These are phyloP conservation scores for Talaromyces sp. DNA, from an alignment of 2,329 filamentous ascomycete species.

Conservation along the genomic window DNA sequence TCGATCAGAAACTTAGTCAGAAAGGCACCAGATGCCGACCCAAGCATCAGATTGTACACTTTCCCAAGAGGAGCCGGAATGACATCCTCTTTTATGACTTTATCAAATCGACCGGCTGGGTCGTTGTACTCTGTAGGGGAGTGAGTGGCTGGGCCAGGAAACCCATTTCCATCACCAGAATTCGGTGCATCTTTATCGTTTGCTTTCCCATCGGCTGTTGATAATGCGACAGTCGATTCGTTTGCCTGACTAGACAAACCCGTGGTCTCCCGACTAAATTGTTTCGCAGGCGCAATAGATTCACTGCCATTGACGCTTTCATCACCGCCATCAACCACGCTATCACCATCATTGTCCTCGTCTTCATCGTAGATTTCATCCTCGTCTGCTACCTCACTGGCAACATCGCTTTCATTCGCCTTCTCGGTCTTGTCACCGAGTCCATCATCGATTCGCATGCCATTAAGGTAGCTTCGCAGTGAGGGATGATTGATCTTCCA, in stretches of 20 bases:
- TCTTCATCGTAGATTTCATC: conserved; percentile 57
- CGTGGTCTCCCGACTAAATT: conserved; percentile 68
- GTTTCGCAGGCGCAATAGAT: conserved; percentile 45
- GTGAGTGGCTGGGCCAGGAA: conserved; percentile 79
- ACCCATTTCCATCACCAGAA: conserved; percentile 54
- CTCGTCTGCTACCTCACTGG: conserved; percentile 71
- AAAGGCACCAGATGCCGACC: conserved; percentile 71
- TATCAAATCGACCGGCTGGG: conserved; percentile 73
- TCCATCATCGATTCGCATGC: conserved; percentile 74
- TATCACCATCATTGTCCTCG: conserved; percentile 56
- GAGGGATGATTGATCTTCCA: conserved; percentile 97
- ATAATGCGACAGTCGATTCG: conserved; percentile 35
- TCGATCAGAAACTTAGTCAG: conserved; percentile 81
- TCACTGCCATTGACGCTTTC: conserved; percentile 56
- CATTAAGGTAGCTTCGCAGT: conserved; percentile 84
- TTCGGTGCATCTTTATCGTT: conserved; percentile 46
- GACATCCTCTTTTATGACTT: conserved; percentile 76
- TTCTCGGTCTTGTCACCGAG: conserved; percentile 90
- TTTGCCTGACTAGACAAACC: conserved; percentile 38
- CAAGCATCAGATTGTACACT: conserved; percentile 84
- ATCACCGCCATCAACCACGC: conserved; percentile 54
- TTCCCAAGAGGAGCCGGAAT: conserved; percentile 87
- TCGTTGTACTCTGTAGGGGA: conserved; percentile 83
- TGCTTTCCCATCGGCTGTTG: conserved; percentile 40
- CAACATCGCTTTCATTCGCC: conserved; percentile 64